Conservation (phyloP, 257 asterid genomes). For the Voacanga thouarsii region DNA sequence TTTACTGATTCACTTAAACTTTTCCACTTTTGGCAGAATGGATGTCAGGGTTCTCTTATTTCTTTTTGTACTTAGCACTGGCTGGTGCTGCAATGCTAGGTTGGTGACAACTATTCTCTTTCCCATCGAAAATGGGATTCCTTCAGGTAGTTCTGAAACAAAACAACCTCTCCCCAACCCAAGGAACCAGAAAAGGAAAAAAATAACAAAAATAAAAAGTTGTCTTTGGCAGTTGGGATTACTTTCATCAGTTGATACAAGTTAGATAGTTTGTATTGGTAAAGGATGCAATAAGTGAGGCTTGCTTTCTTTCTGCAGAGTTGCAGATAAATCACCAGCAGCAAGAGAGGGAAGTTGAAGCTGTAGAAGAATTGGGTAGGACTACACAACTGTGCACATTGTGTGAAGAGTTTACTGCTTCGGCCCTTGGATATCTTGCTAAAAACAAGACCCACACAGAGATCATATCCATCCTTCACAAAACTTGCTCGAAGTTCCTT, state of each 20-base stretch:
- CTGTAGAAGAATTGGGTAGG: slow-evolving; percentile 32
- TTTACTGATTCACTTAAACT: not conserved
- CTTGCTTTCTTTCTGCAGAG: slow-evolving; percentile 34
- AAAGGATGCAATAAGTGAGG: slow-evolving; percentile 9
- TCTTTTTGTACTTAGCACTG: slow-evolving; percentile 41
- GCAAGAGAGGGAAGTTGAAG: slow-evolving; percentile 34
- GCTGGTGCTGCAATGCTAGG: slow-evolving; percentile 62
- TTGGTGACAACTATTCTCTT: slow-evolving; percentile 31
- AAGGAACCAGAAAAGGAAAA: not conserved
- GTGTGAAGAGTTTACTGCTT: slow-evolving; percentile 68
- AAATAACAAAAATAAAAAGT: not conserved
- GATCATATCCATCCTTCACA: slow-evolving; percentile 59
- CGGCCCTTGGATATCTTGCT: slow-evolving; percentile 62
- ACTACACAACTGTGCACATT: slow-evolving; percentile 47
- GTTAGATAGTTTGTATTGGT: not conserved
- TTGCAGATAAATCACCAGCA: slow-evolving; percentile 36
- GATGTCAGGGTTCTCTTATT: slow-evolving; percentile 50
- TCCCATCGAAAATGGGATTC: slow-evolving; percentile 17
- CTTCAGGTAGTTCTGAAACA: slow-evolving; percentile 32
- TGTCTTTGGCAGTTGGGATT: not conserved
- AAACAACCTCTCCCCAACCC: not conserved
- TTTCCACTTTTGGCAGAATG: slow-evolving; percentile 55
- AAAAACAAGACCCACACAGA: slow-evolving; percentile 69
- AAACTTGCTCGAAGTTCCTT: slow-evolving; percentile 65
- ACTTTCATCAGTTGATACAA: slow-evolving; percentile 4